A percentile compares a stretch with the other conserved stretches of the same genome.
phyloP scores from a whole-genome alignment of 495 filamentous ascomycete species.

The Durotheca rogersii region DNA sequence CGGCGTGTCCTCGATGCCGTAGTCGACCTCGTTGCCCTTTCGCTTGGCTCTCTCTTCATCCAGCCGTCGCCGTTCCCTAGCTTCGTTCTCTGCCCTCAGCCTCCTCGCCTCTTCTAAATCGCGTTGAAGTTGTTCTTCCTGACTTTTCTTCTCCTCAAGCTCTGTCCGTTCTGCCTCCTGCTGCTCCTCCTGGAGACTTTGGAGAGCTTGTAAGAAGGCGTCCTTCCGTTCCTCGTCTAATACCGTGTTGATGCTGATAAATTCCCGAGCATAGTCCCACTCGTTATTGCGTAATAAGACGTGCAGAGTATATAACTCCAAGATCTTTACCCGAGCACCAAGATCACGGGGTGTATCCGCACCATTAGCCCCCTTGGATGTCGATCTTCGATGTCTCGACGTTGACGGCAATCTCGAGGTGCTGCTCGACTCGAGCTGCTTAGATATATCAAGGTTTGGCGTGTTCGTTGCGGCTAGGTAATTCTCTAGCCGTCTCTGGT shows the following conservation, averaged over 20 bases:
- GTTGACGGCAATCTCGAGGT: conserved; percentile 25
- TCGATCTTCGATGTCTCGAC: conserved; percentile 36
- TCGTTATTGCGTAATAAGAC: conserved; percentile 86
- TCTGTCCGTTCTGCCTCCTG: conserved; percentile 61
- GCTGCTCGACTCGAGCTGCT: conserved; percentile 49
- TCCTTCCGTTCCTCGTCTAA: conserved; percentile 92
- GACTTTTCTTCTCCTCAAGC: conserved; percentile 63
- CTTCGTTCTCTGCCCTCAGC: conserved; percentile 55
- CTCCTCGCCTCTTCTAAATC: conserved; percentile 61
- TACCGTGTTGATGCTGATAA: conserved; percentile 78
- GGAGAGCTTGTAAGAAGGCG: conserved; percentile 71
- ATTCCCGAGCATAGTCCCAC: conserved; percentile 92
- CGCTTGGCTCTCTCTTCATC: conserved; percentile 47
- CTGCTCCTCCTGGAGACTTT: conserved; percentile 73
- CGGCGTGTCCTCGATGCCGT: conserved; percentile 52
- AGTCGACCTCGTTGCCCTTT: conserved; percentile 47
- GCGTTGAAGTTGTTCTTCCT: conserved; percentile 57
- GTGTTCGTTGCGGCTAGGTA: conserved; percentile 78
- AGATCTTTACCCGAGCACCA: conserved; percentile 75
- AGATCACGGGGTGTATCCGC: conserved; percentile 78
- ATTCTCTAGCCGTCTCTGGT: conserved; percentile 83
- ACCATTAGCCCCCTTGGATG: conserved; percentile 50
- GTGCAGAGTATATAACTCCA: conserved; percentile 92
- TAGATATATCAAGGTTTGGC: conserved; percentile 66
- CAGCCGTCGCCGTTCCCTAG: conserved; percentile 46